Percentiles rank a stretch among this genome's conserved stretches.
These are phyloP conservation scores for Aotearoamyces nothofagi DNA, from an alignment of 2,329 filamentous ascomycete species.

Conservation along the genomic window DNA sequence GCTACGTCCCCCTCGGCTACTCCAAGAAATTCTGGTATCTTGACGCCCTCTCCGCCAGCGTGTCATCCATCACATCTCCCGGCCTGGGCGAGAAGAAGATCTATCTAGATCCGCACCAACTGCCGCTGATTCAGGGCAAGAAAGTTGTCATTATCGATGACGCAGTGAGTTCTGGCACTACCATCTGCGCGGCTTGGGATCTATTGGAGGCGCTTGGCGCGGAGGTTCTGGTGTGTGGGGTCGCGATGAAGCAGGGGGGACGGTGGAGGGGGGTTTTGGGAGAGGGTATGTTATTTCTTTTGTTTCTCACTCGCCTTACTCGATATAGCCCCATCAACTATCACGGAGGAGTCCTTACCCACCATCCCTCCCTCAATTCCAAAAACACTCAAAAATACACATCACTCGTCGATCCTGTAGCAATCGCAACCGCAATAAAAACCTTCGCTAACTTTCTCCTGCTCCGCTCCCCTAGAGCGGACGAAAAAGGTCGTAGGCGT, in stretches of 20 bases:
- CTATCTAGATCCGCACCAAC: conserved; percentile 13
- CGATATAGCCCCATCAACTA: no score
- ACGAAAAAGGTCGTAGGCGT: no score
- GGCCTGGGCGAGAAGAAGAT: conserved; percentile 8
- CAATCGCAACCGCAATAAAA: no score
- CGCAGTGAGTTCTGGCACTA: conserved; percentile 14
- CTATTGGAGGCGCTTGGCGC: conserved; percentile 8
- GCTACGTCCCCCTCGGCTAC: conserved; percentile 15
- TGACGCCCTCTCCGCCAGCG: conserved; percentile 9
- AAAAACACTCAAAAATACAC: no score
- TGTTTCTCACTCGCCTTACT: no score
- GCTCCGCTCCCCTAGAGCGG: no score
- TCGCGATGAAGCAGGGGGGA: conserved; percentile 15
- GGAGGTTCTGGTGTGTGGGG: conserved; percentile 10
- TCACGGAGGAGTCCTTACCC: no score
- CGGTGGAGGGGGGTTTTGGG: conserved; percentile 11
- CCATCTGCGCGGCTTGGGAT: conserved; percentile 14
- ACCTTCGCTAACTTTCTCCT: no score
- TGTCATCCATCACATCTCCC: conserved; percentile 15
- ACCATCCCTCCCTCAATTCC: no score
- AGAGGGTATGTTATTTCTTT: no score
- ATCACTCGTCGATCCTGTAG: no score
- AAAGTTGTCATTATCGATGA: conserved; percentile 14
- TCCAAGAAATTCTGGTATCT: conserved; percentile 18
- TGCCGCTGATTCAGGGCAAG: conserved; percentile 10